Conservation (phyloP, 257 asterid genomes). For the Paraleonurus japonicus region DNA sequence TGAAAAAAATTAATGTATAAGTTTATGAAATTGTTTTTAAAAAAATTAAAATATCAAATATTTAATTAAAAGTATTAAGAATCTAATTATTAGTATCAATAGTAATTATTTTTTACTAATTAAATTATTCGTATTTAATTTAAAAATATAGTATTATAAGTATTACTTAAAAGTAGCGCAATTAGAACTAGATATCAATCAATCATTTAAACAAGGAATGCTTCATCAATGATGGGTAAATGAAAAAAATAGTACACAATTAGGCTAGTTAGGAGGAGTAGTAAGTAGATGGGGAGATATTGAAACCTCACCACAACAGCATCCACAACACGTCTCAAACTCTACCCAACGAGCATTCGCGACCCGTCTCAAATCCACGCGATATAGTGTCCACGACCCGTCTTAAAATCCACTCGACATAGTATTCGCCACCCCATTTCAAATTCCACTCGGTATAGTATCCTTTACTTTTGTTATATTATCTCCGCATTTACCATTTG, state of each 20-base stretch:
- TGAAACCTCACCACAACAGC: background rate
- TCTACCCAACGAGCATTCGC: background rate
- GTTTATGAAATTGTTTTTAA: no score
- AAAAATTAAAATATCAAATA: no score
- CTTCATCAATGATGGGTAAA: background rate
- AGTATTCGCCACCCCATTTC: background rate
- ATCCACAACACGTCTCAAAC: background rate
- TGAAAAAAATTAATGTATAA: no score
- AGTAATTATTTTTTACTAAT: no score
- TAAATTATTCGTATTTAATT: no score
- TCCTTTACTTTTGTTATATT: background rate
- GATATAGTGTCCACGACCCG: background rate
- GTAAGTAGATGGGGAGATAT: conserved; percentile 9
- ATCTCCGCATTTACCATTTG: background rate
- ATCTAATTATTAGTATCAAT: no score
- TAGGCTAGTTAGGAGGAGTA: no score
- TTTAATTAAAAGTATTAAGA: no score
- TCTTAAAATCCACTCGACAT: background rate
- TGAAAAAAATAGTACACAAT: background rate
- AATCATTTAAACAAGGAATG: background rate
- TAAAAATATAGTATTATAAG: no score
- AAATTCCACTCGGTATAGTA: background rate
- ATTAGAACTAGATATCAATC: background rate
- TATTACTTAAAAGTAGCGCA: no score
- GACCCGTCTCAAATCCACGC: no score